Conservation (phyloP, 345 rosid species). For the Gossypium rotundifolium region DNA sequence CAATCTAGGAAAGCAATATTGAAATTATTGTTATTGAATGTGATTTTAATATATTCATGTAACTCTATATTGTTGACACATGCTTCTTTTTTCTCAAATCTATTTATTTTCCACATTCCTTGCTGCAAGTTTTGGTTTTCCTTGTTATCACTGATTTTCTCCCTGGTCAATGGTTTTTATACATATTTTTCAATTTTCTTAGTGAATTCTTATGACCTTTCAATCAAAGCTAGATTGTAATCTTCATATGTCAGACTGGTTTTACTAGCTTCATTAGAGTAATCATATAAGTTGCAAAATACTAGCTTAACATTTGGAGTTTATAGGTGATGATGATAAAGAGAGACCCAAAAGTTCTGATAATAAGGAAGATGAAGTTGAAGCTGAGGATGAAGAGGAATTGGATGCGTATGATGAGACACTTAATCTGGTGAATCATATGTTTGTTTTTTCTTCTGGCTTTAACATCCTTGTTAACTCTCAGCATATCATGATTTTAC, state of each 20-base stretch:
- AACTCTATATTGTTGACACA: neutral
- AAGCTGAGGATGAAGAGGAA: constrained; percentile 60
- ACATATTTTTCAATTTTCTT: neutral
- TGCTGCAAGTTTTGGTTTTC: neutral
- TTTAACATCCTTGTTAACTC: neutral
- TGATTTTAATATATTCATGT: neutral
- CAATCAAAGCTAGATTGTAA: neutral
- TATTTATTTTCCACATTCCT: neutral
- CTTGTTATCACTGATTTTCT: neutral
- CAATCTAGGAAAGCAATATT: neutral
- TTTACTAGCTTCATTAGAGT: neutral
- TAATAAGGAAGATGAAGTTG: constrained; percentile 45
- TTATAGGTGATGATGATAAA: constrained; percentile 32
- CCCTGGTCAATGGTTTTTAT: neutral
- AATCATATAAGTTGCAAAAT: neutral
- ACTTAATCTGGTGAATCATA: constrained; percentile 45
- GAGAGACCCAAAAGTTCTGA: constrained; percentile 26
- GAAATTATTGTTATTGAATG: neutral
- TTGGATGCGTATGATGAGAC: constrained; percentile 55
- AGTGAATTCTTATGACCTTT: neutral
- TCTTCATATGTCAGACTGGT: neutral
- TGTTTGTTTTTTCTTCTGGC: neutral
- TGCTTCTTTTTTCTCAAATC: neutral
- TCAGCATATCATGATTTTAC: neutral
- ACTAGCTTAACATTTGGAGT: constrained; percentile 17